These are phyloP conservation scores for Trichoderma koningiopsis DNA, from an alignment of 2,329 filamentous ascomycete genomes.

Conservation along the genomic window DNA sequence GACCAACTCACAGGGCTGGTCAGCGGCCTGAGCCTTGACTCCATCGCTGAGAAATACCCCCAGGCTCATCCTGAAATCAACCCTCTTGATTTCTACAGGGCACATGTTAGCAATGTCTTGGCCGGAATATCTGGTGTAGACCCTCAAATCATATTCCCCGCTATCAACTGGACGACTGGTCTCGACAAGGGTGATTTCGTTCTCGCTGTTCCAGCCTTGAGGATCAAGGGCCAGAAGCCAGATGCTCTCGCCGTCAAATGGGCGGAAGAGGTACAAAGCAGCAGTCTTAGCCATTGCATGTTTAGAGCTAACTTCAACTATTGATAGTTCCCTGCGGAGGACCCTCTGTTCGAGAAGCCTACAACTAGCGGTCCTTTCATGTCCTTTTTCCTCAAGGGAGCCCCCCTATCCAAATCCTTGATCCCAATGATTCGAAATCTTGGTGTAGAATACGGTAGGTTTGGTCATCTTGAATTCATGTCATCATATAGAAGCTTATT, in stretches of 20 bases:
- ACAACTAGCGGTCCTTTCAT: slow-evolving; percentile 68
- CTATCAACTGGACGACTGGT: slow-evolving; percentile 75
- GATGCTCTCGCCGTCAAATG: slow-evolving; percentile 63
- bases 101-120: slow-evolving; percentile 71
- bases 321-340: slow-evolving; percentile 70
- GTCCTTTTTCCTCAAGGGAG: slow-evolving; percentile 78
- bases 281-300: neutral
- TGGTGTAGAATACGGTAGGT: slow-evolving; percentile 51
- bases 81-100: slow-evolving; percentile 77
- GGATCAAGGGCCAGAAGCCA: slow-evolving; percentile 72
- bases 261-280: slow-evolving; percentile 55
- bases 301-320: slow-evolving; percentile 12
- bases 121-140: slow-evolving; percentile 71
- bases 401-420: slow-evolving; percentile 64
- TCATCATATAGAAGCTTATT: neutral
- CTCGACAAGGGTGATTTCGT: slow-evolving; percentile 83
- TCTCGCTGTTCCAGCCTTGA: slow-evolving; percentile 76
- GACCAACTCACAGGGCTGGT: slow-evolving; percentile 28
- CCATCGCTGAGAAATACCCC: slow-evolving; percentile 25
- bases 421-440: slow-evolving; percentile 69
- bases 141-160: slow-evolving; percentile 69
- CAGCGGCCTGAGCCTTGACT: slow-evolving; percentile 28
- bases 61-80: slow-evolving; percentile 63
- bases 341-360: slow-evolving; percentile 72
- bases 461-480: neutral